Percentiles rank a stretch among this genome's conserved stretches.
Conservation (phyloP, 208 protist genomes). For the Strigomonas culicis region DNA sequence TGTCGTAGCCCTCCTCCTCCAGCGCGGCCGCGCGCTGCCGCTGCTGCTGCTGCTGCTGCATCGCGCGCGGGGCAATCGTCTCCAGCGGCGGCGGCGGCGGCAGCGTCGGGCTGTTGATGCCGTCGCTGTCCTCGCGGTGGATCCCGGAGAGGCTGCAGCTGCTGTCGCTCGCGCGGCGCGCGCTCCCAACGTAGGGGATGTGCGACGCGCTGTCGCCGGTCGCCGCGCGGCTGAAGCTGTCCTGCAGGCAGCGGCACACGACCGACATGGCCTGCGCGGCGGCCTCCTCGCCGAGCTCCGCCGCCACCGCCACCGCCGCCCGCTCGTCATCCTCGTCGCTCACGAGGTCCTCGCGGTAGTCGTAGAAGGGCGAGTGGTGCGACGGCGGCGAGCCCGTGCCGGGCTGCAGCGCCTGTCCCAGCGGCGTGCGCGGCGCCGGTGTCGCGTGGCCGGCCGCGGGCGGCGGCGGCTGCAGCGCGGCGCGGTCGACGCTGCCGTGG, state of each 20-base stretch:
- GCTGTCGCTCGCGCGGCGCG: background rate
- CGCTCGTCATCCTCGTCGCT: background rate
- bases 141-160: background rate
- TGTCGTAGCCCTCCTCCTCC: slow-evolving; percentile 15
- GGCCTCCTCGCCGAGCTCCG: background rate
- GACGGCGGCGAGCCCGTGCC: background rate
- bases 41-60: background rate
- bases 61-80: background rate
- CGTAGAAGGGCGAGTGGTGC: slow-evolving; percentile 1
- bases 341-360: background rate
- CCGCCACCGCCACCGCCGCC: background rate
- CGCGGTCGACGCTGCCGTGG: slow-evolving; percentile 34
- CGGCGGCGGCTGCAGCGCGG: background rate
- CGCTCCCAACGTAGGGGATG: background rate
- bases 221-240: slow-evolving; percentile 32
- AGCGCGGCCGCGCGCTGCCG: background rate
- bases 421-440: background rate
- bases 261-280: slow-evolving; percentile 7
- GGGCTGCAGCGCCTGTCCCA: background rate
- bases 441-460: background rate
- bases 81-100: too few relatives aligned
- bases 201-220: background rate
- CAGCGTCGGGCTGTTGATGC: background rate
- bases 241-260: slow-evolving; percentile 27
- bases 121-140: background rate